A percentile compares a stretch with the other conserved stretches of the same genome.
phyloP scores from a whole-genome alignment of 495 filamentous ascomycete genomes.

The Sabuloglossum arenarium region DNA sequence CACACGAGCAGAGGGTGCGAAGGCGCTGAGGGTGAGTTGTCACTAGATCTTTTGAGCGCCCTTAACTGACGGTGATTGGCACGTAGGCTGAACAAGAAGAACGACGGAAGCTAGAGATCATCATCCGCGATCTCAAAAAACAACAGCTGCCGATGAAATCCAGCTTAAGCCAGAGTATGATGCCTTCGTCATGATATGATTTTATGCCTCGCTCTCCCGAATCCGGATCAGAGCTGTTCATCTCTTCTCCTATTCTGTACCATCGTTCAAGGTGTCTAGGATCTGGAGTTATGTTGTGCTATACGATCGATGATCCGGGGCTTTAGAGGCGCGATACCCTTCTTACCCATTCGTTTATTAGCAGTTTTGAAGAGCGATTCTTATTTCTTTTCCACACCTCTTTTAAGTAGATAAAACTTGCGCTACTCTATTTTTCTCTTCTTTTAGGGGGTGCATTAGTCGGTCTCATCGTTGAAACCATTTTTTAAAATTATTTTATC shows the following conservation, averaged over 20 bases:
- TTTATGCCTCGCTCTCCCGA: background rate
- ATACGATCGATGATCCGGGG: no score
- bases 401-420: no score
- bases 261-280: background rate
- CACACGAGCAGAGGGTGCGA: conserved; percentile 48
- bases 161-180: background rate
- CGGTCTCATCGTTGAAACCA: no score
- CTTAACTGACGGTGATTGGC: conserved; percentile 4
- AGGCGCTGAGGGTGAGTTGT: conserved; percentile 40
- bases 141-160: conserved; percentile 19
- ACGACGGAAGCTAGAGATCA: conserved; percentile 38
- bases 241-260: background rate
- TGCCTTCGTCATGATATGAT: background rate
- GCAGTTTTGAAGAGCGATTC: no score
- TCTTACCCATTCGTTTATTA: background rate
- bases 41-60: background rate
- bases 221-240: background rate
- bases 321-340: no score
- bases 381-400: no score
- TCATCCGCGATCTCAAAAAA: conserved; percentile 32
- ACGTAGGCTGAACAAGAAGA: conserved; percentile 51
- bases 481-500: no score
- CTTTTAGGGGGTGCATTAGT: no score
- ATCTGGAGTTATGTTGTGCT: background rate
- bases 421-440: no score